Base-by-base conservation (phyloP, 805 yeast species). In the Starmerella lactis-condensi region DNA sequence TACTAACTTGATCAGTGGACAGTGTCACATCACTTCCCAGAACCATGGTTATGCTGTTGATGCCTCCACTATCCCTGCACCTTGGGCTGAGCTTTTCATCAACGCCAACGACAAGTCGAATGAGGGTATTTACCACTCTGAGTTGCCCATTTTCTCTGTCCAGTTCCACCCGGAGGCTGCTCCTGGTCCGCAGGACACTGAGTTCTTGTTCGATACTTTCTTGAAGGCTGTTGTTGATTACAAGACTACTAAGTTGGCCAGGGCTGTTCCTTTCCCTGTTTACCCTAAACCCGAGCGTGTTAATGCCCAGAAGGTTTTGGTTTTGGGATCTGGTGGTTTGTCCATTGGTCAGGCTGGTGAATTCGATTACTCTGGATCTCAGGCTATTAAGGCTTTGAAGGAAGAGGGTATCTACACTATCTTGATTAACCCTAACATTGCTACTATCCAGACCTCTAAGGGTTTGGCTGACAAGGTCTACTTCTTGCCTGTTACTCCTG, bases 341-440 rank as follows among this genome's bases (percentile, higher is more conserved):
- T 78, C 93, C 34, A 89, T 89, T 53, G 98, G 98, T 44, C 98
- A 89, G 64, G 98, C 98, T 41, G 98, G 98, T 58, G 98, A 89
- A 61, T 89, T 89, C 51, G 98, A 89, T 57, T 89, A 89, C 61
- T 82, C 95, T 28, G 98, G 98, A 51, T 81, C 94, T 34, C 98
- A 89, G 61, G 98, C 98, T 37, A 89, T 89, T 60, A 89, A 89
- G 60, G 98, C 98, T 28, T 66, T 89, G 60, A 85, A 81, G 57
- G 95, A 89, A 62, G 96, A 83, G 60, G 94, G 94, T 39, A 89
- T 85, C 42, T 81, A 85, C 65, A 83, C 96, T 35, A 75, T 89
- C 44, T 67, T 89, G 51, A 83, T 89, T 52, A 89, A 89, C 58
- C 98, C 98, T 35, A 89, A 89, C 58, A 89, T 89, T 54, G 98